phyloP scores from a whole-genome alignment of 1,284 basidiomycete genomes.

The Marasmius sp. region DNA sequence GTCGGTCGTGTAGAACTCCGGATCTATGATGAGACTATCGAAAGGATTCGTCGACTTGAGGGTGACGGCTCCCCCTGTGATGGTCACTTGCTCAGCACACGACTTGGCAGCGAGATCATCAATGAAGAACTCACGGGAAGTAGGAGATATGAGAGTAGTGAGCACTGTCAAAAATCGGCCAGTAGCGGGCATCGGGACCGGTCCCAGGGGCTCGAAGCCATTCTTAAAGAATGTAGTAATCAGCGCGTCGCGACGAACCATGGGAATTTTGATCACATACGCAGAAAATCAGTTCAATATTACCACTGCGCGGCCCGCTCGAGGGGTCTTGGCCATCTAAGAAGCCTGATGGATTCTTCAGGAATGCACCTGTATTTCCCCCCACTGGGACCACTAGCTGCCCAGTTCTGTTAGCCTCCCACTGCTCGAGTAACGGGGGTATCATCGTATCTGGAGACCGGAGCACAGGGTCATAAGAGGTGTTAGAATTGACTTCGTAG shows the following conservation, averaged over 20 bases:
- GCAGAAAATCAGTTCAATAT: slow-evolving; percentile 25
- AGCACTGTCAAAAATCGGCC: slow-evolving; percentile 15
- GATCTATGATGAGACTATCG: slow-evolving; percentile 29
- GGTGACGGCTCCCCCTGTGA: slow-evolving; percentile 9
- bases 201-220: background rate
- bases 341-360: background rate
- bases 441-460: slow-evolving; percentile 17
- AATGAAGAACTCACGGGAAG: slow-evolving; percentile 11
- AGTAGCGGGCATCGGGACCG: slow-evolving; percentile 3
- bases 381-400: slow-evolving; percentile 6
- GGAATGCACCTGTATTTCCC: background rate
- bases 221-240: background rate
- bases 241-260: background rate
- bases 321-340: background rate
- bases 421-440: slow-evolving; percentile 17
- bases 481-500: slow-evolving; percentile 22
- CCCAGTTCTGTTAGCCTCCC: slow-evolving; percentile 21
- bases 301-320: background rate
- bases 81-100: background rate
- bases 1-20: slow-evolving; percentile 19
- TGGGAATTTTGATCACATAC: background rate
- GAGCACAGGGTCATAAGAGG: slow-evolving; percentile 21
- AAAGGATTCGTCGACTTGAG: slow-evolving; percentile 25
- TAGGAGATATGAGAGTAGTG: slow-evolving; percentile 12
- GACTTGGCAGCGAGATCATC: background rate